A percentile compares a stretch with the other conserved stretches of the same genome.
Evolutionary conservation across 179 eudicot genomes (phyloP).

Genomic region (Kewa caespitosa): DNA sequence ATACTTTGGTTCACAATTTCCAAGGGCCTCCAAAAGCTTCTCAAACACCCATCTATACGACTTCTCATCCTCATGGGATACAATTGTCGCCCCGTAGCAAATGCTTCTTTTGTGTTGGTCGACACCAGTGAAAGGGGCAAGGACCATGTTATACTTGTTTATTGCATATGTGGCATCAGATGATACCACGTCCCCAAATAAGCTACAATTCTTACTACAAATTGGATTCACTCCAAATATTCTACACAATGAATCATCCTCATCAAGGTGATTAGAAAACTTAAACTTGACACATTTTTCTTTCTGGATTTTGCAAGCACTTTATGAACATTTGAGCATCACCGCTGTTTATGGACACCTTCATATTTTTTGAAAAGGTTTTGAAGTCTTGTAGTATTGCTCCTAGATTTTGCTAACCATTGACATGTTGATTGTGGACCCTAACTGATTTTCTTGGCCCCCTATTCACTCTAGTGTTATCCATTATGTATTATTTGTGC

Average conservation of each 20-base stretch:
- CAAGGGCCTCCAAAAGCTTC: constrained; percentile 15
- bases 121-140: constrained; percentile 13
- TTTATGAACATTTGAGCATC: background rate
- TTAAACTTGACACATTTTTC: background rate
- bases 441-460: too few species aligned
- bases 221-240: constrained; percentile 8
- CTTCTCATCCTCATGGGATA: background rate
- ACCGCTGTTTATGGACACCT: background rate
- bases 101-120: background rate
- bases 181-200: constrained; percentile 10
- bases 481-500: too few species aligned
- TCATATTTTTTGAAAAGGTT: background rate
- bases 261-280: constrained; percentile 3
- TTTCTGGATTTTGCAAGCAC: too few species aligned
- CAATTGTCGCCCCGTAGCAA: background rate
- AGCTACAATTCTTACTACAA: constrained; percentile 1
- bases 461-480: too few species aligned
- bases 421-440: background rate
- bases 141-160: constrained; percentile 9
- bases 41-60: constrained; percentile 15
- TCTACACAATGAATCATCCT: background rate
- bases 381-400: background rate
- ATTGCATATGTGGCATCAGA: constrained; percentile 14
- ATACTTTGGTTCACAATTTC: background rate
- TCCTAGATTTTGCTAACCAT: background rate